Evolutionary conservation across 306 rosid genomes (phyloP), one percentile per base, ranked within the genome.

Genomic region (Corylus heterophylla): DNA sequence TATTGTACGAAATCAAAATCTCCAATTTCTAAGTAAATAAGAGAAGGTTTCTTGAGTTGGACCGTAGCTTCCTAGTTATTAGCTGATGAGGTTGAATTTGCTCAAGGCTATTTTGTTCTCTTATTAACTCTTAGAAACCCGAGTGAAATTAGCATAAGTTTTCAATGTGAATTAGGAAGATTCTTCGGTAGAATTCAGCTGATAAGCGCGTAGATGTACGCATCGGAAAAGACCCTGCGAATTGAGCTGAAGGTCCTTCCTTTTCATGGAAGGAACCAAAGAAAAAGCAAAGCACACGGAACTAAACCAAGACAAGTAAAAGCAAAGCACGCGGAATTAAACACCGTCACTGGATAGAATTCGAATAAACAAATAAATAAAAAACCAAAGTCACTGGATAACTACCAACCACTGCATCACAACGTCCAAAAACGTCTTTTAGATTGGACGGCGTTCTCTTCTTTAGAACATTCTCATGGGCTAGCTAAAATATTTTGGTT

Each of bases 181-280:
- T 47, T 51, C 42, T 49, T 48, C 14, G 4, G 17, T 8, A 7
- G 29, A 39, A 67, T 42, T 9, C 7, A 8, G 29, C 18, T 12
- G 14, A 67, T 67, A 29, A 45, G 68, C 63, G 67, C 79, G 79
- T 74, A n/a, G 17, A 61, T 52, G 64, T 9, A 81, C 81, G 48
- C 51, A 6, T 17, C 50, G 20, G 49, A 39, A 82, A 72, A 77
- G 64, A 35, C 29, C 50, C 31, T 22, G 25, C 14, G 31, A 49
- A 8, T 12, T 18, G n/a, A 72, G 78, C 58, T 35, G 50, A 12
- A 8, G 68, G 12, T 45, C 35, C 61, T 59, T 75, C 76, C 79
- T 78, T 74, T 78, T 47, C 20, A 76, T 64, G 45, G 37, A 39
- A 71, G 25, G 20, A 47, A 84, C 37, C 37, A 16, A 39, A 62